Base-by-base conservation (phyloP, 257 asterid genomes). In the Hygrophila difformis region DNA sequence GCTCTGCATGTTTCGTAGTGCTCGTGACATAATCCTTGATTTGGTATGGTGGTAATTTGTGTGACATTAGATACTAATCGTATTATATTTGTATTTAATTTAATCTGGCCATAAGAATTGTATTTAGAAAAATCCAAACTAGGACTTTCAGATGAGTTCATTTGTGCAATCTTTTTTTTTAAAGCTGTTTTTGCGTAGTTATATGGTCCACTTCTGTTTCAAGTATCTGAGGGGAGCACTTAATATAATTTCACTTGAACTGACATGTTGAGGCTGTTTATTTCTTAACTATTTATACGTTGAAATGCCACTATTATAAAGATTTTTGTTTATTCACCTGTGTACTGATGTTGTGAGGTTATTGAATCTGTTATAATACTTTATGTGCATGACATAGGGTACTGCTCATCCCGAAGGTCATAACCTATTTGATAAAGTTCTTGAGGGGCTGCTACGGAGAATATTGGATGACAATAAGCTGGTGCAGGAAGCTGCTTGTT, bases 401-500 rank as follows among this genome's bases (percentile, higher is more conserved):
- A 66, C 71, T 70, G 71, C 74, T 54, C 77, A 60, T 65, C 75
- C 68, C 67, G 68, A 72, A 62, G 89, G 96, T 42, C 74, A 59
- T 55, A 97, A 83, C 21, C 86, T 74, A 67, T 91, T 87, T 40
- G 85, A 81, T 60, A 78, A 71, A 67, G 71, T 81, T 64, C 85
- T 91, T 38, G 67, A 44, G 79, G 99, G 99, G 38, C 72, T 91
- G 46, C 53, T 91, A 17, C 78, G 84, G 51, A 76, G 99, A 72
- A 75, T 86, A 61, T 68, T 91, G 77, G 99, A 91, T 76, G 95
- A 91, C 55, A 91, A 81, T 72, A 91, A 91, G 70, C 75, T 88
- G 67, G 99, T 91, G 59, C 99, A 91, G 67, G 97, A 87, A 66
- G 97, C 99, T 70, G 97, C 99, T 56, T 91, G 99, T 73, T 91